Evolutionary conservation across 2,329 filamentous ascomycete genomes (phyloP), one percentile per base, ranked within the genome.

Genomic region (Colletotrichum higginsianum): DNA sequence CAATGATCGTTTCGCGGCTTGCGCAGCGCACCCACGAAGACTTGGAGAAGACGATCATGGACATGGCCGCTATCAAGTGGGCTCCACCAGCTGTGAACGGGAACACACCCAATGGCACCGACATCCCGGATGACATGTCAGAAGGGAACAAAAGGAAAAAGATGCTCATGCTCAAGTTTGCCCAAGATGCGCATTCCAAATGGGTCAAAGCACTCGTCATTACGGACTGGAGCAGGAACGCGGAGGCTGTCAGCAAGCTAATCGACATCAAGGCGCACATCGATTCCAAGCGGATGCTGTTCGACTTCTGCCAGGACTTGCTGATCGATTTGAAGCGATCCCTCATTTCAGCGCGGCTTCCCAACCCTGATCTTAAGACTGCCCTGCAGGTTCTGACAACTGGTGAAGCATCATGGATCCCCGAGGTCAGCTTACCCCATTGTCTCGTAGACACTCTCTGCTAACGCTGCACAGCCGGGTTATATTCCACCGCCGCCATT

Each of bases 161-260:
- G 82, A 83, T 89, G 38, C 83, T 86, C 46, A 81, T 98, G 64
- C 82, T 98, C 71, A 90, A 93, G 53, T 97, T 96, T 83, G 91
- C 93, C 11, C 92, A 96, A 79, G 89, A 91, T 26, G 90, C 93
- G 77, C 92, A 98, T 78, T 91, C 92, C 40, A 94, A 94, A 83
- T 98, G 97, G 86, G 94, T 97, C 80, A 98, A 99, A 83, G 89
- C 95, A 9, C 86, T 98, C 23, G 94, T 99, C 26, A 91, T 99
- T 57, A 91, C 93, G 2, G 93, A 96, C 82, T 99, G 96, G 96
- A 94, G 93, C 79, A 89, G 93, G 78, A 92, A 93, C 80, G 91
- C 92, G 44, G 87, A 90, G 49, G 90, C 93, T 76, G 93, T 98
- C 76, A 93, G 92, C 83, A 94, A 93, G 81, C 87, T 98, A 72